Evolutionary conservation across 148 eudicot genomes (phyloP), one percentile per base, ranked within the genome.

Genomic region (Vaccinium vitisidaea): DNA sequence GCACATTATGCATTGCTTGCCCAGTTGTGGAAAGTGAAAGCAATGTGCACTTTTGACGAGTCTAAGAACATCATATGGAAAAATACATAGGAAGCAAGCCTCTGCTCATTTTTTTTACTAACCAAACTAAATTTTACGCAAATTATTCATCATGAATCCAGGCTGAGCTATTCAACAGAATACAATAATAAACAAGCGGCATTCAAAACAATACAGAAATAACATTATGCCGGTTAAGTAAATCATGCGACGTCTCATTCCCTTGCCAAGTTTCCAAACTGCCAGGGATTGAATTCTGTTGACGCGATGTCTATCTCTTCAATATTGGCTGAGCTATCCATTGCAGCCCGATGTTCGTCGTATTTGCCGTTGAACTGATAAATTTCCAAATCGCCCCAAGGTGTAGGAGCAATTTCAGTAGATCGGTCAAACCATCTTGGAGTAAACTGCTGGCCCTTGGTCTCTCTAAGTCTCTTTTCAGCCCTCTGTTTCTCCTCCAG

Each of bases 321-420:
- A 75, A 81, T 67, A 56, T 75, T 79, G 75, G 75, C 87, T 1
- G 92, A 90, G 56, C 79, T 84, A 80, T 90, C 94, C 63, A 90
- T 39, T 59, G 90, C 84, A 83, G 87, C 88, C 56, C 93, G 84
- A 78, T 90, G 92, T 75, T 91, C 90, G 15, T 80, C 25, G 74
- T 95, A 93, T 79, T 91, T 95, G 21, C 96, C 96, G 81, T 95
- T 93, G 85, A 84, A 93, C n/a, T 86, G 86, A 77, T 93, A 95
- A 21, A 95, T 85, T 85, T 93, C 96, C 87, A 95, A 74, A 9
- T 95, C 98, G 46, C 98, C 98, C 98, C 98, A 95, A 19, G 95
- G 98, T 32, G 95, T 93, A 27, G 95, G 73, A 54, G 93, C 78
- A 86, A 89, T 79, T 83, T 94, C 95, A 59, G 84, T 86, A 6